Evolutionary conservation across 2,329 filamentous ascomycete genomes (phyloP), one percentile per base, ranked within the genome.

Genomic region (Pseudomassariella vexata): DNA sequence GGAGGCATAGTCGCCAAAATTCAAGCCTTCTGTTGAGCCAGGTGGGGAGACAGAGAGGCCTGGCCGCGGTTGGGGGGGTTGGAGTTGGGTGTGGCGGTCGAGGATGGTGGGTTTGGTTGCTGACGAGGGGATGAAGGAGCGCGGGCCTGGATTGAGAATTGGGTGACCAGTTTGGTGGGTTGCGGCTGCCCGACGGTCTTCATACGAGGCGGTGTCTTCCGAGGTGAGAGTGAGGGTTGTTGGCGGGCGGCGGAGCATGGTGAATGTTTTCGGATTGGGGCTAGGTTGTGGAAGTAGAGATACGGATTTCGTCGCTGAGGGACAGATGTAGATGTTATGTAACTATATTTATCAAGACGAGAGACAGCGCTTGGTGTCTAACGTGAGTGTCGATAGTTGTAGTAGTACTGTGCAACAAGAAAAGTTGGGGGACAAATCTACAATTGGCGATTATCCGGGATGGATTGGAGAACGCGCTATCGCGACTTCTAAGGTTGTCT

Each of bases 131-230:
- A 10, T 12, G 18, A 6, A 19, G 10, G 27, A 9, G 6, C 27
- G 16, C 8, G 28, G 19, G 16, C 7, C 14, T 10, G 15, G 20
- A 19, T n/a, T 20, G 19, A 12, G 20, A 14, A 14, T 12, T 19
- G 7, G 11, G 28, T 9, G 28, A 18, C 16, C 10, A 19, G 10
- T 11, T 5, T 29, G 27, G 6, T 22, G 14, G 25, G 25, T 20
- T 9, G 35, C 32, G 17, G 38, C 39, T 31, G 61, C 63, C 39
- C 77, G 71, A 18, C 69, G 68, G 53, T 81, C 78, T 50, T 86
- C 81, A 59, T 84, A 85, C 33, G 72, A 65, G 23, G 79, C 77
- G 23, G 86, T 68, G 55, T 87, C 82, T 50, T 84, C 78, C 28
- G 76, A 66, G 3, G 81, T 85, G 42, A 86, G 71, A 34, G 70